Percentiles rank a stretch among this genome's conserved stretches.
These are phyloP conservation scores for Globisporangium irregulare DNA, from an alignment of 352 stramenopile species.

Conservation along the genomic window DNA sequence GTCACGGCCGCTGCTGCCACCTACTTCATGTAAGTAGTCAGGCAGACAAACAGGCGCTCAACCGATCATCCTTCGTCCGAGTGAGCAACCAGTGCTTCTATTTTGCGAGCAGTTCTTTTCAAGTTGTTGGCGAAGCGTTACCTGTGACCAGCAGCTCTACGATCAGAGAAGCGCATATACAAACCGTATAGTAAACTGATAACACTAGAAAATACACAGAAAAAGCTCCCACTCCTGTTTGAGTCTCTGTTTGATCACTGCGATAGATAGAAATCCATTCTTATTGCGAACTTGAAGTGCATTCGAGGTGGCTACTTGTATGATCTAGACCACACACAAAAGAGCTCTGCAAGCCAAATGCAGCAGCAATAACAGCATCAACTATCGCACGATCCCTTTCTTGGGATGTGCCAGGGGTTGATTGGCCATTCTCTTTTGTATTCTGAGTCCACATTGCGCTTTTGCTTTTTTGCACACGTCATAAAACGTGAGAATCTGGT, in stretches of 20 bases:
- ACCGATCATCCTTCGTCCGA: not conserved
- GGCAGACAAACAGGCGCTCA: not conserved
- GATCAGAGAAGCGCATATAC: not conserved
- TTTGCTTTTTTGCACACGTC: not conserved
- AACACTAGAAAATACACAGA: not conserved
- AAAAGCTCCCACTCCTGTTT: not conserved
- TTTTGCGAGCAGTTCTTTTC: not conserved
- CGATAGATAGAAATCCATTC: too few species aligned
- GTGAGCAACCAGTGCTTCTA: not conserved
- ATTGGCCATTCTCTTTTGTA: not conserved
- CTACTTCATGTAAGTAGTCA: slow-evolving; percentile 20
- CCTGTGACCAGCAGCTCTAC: not conserved
- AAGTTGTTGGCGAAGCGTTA: not conserved
- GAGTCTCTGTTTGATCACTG: too few species aligned
- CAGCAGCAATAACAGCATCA: too few species aligned
- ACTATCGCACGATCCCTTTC: not conserved
- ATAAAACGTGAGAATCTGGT: slow-evolving; percentile 3
- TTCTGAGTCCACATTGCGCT: not conserved
- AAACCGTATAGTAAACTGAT: not conserved
- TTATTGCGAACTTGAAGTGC: too few species aligned
- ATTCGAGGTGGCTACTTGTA: too few species aligned
- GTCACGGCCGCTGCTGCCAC: slow-evolving; percentile 18
- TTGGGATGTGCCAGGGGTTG: not conserved
- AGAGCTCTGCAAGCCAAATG: too few species aligned
- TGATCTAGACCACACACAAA: too few species aligned